Evolutionary conservation across 2,329 filamentous ascomycete species (phyloP).

Genomic region (Colletotrichum sp.): DNA sequence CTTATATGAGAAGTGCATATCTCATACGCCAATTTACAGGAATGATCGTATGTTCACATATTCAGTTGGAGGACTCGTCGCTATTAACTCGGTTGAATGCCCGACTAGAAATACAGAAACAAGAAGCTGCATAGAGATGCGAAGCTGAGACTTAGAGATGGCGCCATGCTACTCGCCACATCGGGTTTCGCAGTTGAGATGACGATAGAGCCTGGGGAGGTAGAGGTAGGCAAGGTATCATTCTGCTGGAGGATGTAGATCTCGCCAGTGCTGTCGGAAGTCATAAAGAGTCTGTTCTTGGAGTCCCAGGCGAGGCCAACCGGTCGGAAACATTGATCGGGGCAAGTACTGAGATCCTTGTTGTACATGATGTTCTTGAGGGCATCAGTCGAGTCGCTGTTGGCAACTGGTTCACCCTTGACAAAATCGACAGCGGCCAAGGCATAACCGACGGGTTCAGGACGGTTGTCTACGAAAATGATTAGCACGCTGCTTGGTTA

Average conservation of each 20-base stretch:
- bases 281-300: slow-evolving; percentile 64
- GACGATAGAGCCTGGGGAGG: slow-evolving; percentile 5
- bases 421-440: slow-evolving; percentile 46
- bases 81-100: rapidly evolving
- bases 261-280: slow-evolving; percentile 68
- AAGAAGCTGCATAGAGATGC: not conserved
- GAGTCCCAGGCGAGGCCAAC: slow-evolving; percentile 60
- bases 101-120: not conserved
- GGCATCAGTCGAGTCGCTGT: slow-evolving; percentile 48
- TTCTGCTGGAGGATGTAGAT: slow-evolving; percentile 58
- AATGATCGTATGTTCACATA: no score
- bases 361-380: slow-evolving; percentile 61
- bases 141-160: not conserved
- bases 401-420: slow-evolving; percentile 44
- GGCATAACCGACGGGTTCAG: slow-evolving; percentile 50
- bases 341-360: slow-evolving; percentile 56
- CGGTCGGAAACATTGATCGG: slow-evolving; percentile 65
- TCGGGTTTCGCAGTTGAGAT: not conserved
- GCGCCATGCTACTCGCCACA: not conserved
- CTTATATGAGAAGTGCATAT: not conserved
- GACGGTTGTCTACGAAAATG: slow-evolving; percentile 40
- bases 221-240: not conserved
- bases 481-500: not conserved
- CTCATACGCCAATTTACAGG: not conserved
- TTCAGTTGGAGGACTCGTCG: no score